A percentile compares a stretch with the other conserved stretches of the same genome.
phyloP scores from a whole-genome alignment of 2,329 filamentous ascomycete species.

The Chrysosporium keratinophilum region DNA sequence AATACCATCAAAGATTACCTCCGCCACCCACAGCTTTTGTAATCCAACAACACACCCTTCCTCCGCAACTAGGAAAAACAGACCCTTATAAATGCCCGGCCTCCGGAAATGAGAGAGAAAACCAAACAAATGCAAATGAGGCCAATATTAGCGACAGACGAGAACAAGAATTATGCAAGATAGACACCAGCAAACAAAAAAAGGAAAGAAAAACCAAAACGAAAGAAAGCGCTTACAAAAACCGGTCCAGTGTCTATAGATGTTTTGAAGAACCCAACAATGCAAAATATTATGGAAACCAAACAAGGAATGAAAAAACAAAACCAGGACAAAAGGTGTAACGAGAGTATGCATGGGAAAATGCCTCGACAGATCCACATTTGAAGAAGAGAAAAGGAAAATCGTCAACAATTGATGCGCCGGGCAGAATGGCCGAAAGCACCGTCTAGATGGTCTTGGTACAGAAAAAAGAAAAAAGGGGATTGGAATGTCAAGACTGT shows the following conservation, averaged over 20 bases:
- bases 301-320: not conserved
- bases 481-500: not conserved
- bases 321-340: not conserved
- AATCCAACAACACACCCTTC: not conserved
- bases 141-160: not conserved
- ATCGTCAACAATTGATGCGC: slow-evolving; percentile 4
- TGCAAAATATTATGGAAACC: slow-evolving; percentile 1
- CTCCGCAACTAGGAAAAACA: not conserved
- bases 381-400: slow-evolving; percentile 4
- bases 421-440: slow-evolving; percentile 1
- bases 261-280: slow-evolving; percentile 5
- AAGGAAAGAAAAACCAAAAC: not conserved
- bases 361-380: slow-evolving; percentile 10
- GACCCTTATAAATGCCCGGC: not conserved
- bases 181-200: slow-evolving; percentile 1
- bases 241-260: slow-evolving; percentile 4
- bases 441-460: slow-evolving; percentile 12
- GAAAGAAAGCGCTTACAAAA: slow-evolving; percentile 3
- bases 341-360: slow-evolving; percentile 1
- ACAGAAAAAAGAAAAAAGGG: not conserved
- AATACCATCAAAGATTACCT: slow-evolving; percentile 1
- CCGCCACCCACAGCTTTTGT: slow-evolving; percentile 1
- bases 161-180: slow-evolving; percentile 5
- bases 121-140: not conserved
- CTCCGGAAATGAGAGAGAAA: not conserved